A percentile compares a stretch with the other conserved stretches of the same genome.
Conservation (phyloP, 164 flowering plant species). For the Nymphaea thermarum region DNA sequence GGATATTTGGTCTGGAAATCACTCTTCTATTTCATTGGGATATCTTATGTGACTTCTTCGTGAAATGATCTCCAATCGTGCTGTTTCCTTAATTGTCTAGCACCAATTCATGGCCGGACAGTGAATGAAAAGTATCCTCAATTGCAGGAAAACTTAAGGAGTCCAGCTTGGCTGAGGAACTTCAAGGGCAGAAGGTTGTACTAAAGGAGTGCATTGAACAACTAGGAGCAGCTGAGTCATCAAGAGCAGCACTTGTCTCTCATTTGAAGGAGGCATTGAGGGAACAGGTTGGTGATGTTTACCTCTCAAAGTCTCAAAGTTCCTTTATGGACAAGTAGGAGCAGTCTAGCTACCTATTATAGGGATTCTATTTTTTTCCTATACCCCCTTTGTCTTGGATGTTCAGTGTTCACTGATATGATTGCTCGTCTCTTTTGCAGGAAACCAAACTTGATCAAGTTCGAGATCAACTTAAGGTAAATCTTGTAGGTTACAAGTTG, state of each 20-base stretch:
- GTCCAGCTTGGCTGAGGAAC: constrained; percentile 42
- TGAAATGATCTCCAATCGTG: not conserved
- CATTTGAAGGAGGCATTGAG: constrained; percentile 66
- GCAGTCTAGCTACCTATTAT: not conserved
- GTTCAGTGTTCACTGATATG: not conserved
- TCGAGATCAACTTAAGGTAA: constrained; percentile 61
- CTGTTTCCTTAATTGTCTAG: too few species aligned
- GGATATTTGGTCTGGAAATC: not conserved
- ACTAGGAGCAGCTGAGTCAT: constrained; percentile 46
- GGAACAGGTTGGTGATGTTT: constrained; percentile 57
- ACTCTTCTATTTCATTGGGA: not conserved
- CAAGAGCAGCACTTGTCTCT: constrained; percentile 59
- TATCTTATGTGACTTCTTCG: not conserved
- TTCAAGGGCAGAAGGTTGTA: constrained; percentile 54
- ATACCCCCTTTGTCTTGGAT: not conserved
- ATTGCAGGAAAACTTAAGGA: constrained; percentile 39
- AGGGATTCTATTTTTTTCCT: not conserved
- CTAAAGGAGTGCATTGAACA: constrained; percentile 65
- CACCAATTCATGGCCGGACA: not conserved
- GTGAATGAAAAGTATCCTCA: constrained; percentile 1
- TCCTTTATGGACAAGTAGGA: not conserved
- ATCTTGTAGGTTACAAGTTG: not conserved
- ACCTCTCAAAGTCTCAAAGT: too few species aligned
- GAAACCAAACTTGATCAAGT: constrained; percentile 61
- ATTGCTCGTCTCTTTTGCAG: constrained; percentile 21